Evolutionary conservation across 2,329 filamentous ascomycete genomes (phyloP), one percentile per base, ranked within the genome.

Genomic region (Rutstroemia sp.): DNA sequence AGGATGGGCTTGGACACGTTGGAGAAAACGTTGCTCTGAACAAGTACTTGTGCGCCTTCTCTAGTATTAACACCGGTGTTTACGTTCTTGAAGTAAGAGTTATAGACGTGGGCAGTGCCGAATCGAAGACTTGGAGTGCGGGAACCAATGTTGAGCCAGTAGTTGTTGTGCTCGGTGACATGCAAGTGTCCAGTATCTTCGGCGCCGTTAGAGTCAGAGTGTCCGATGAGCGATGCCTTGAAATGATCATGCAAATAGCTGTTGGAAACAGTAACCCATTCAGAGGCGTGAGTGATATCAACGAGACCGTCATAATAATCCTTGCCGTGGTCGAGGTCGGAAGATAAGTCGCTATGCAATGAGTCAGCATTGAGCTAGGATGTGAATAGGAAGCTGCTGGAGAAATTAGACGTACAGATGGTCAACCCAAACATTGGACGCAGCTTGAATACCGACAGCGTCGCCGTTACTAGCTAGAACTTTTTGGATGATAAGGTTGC

Each of bases 61-160:
- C 79, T 77, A 48, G 79, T 77, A 72, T 83, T 82, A 71, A 85
- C 75, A 46, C 75, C 79, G 38, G 78, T 77, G 47, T 71, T 74
- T 54, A 71, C 67, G 62, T 76, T 66, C 63, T 71, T 68, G 66
- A 73, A 74, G 68, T 74, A 77, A 63, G 72, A 76, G 74, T 81
- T 81, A 14, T 18, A 54, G 9, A 55, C 67, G 71, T 88, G 85
- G 7, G 74, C 82, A 41, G 79, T 85, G 27, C 84, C 85, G 71
- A 87, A 88, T 64, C 85, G 81, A 66, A 86, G 67, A 4, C 78
- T 81, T 4, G 85, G 85, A 0, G 72, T 74, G 56, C 38, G 54
- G 23, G 55, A 62, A 4, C 61, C 60, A 12, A 60, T 59, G 50
- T 67, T 66, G 12, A 27, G n/a, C 59, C 58, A 64, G 42, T 64